Evolutionary conservation across 73 alveolate species (phyloP), one percentile per base, ranked within the genome.

Genomic region (Urostyla sp.): DNA sequence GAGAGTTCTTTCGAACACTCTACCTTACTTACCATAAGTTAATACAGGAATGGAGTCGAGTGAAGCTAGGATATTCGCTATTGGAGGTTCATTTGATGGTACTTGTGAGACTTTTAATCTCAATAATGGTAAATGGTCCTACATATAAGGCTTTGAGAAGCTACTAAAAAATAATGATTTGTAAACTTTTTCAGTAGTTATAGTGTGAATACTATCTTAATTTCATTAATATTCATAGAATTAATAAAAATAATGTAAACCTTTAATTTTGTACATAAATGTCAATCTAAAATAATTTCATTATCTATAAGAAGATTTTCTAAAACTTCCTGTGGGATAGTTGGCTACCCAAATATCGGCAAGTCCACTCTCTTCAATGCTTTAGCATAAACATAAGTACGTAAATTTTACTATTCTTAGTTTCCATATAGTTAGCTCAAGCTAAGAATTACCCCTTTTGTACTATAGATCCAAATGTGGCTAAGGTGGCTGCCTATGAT

Each of bases 401-500:
- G 56, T 18, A 10, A 40, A 40, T 6, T 11, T 10, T 56, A n/a
- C 3, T 13, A 1, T 31, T 27, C 11, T 35, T 21, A 40, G 15
- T 4, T 15, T 21, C 31, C 6, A 27, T n/a, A 55, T 31, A 69
- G 85, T 30, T 73, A 66, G 98, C 96, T 6, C 90, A 94, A 34
- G 98, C 98, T 4, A 85, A 89, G 37, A 94, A 94, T 86, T 90
- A 87, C 66, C 94, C 96, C 31, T 94, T 94, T 57, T 92, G 98
- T 78, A 94, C 98, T 57, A 94, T 94, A 28, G 96, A 94, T 53
- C 98, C 98, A 36, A 94, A 94, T 69, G 88, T 80, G 59, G 98
- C 98, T 2, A 94, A 94, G 69, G 98, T 91, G 11, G 97, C 88
- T 35, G 91, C 83, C 30, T 82, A 80, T 26, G 97, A 91, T 56